These are phyloP conservation scores for Bretschneidera sinensis DNA, from an alignment of 345 rosid genomes.

Conservation along the genomic window DNA sequence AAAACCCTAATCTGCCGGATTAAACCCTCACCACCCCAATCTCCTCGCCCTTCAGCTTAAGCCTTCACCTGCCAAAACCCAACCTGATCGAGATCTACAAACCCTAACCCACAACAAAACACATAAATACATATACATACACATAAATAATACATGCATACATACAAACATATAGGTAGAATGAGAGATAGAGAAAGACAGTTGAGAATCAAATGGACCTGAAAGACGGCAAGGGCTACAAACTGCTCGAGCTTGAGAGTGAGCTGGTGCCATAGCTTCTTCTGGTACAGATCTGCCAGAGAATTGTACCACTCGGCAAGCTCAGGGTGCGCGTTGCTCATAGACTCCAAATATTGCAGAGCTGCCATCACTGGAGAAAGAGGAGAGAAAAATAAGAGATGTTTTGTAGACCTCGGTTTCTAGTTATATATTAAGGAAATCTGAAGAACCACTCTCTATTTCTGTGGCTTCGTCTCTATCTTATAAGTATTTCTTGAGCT, in stretches of 20 bases:
- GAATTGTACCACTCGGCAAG: conserved; percentile 92
- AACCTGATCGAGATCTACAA: conserved; percentile 18
- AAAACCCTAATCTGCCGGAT: not conserved
- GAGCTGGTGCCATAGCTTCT: conserved; percentile 99
- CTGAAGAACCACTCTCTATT: conserved; percentile 17
- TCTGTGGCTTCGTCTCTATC: not conserved
- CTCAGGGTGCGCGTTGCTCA: conserved; percentile 69
- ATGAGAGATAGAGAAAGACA: too few relatives aligned
- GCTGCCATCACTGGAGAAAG: conserved; percentile 54
- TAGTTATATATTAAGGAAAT: not conserved
- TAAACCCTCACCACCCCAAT: not conserved
- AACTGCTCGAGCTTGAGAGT: conserved; percentile 96
- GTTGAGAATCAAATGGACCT: conserved; percentile 36
- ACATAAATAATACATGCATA: not conserved
- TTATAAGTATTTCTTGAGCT: not conserved
- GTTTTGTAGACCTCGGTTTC: not conserved
- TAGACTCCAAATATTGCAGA: conserved; percentile 74
- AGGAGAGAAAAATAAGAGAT: not conserved
- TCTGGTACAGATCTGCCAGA: conserved; percentile 91
- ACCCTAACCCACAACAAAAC: conserved; percentile 11
- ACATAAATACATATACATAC: not conserved
- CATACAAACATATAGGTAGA: not conserved
- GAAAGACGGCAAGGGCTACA: conserved; percentile 75
- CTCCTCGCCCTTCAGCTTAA: not conserved
- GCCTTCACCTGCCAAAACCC: not conserved